Conservation (phyloP, 345 rosid genomes). For the Rhodomyrtus tomentosa region DNA sequence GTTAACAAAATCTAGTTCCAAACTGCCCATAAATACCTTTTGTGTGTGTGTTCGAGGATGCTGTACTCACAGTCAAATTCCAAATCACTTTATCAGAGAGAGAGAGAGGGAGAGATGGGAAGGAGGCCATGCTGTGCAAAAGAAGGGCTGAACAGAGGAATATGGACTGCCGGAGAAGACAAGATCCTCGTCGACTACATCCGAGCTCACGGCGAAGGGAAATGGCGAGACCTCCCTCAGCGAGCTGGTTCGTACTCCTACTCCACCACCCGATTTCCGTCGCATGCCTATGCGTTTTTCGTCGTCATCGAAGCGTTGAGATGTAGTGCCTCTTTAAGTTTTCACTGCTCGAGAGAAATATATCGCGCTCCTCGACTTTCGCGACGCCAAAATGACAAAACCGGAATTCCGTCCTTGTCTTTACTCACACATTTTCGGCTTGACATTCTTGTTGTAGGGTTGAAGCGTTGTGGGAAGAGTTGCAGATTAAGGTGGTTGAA, state of each 20-base stretch:
- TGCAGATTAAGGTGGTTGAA: slow-evolving; percentile 12
- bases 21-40: not conserved
- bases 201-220: slow-evolving; percentile 22
- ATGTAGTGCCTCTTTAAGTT: not conserved
- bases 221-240: slow-evolving; percentile 24
- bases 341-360: not conserved
- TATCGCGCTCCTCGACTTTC: not conserved
- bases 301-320: not conserved
- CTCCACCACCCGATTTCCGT: not conserved
- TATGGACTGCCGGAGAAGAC: slow-evolving; percentile 23
- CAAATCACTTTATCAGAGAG: not conserved
- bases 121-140: slow-evolving; percentile 16
- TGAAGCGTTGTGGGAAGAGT: slow-evolving; percentile 12
- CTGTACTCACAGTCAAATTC: not conserved
- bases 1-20: not conserved
- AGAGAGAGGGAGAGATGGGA: slow-evolving; percentile 2
- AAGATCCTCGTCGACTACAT: slow-evolving; percentile 12
- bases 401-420: not conserved
- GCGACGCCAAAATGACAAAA: not conserved
- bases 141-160: slow-evolving; percentile 11
- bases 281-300: not conserved
- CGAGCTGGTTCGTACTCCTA: slow-evolving; percentile 13
- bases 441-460: not conserved
- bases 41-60: not conserved
- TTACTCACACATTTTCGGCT: not conserved